Evolutionary conservation across 2,329 filamentous ascomycete species (phyloP).

Genomic region (Ilyonectria destructans): DNA sequence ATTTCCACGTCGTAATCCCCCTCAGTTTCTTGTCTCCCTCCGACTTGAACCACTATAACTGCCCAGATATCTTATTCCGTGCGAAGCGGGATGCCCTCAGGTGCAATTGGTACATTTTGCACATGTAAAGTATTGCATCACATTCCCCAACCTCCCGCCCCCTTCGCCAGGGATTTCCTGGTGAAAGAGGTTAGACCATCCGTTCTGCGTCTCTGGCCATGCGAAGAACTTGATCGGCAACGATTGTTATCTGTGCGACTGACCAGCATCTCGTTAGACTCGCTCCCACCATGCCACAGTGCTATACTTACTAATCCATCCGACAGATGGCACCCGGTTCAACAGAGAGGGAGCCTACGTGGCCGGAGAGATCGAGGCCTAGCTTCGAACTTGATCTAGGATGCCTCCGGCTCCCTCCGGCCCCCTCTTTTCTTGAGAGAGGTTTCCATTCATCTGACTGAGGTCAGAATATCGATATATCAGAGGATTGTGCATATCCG

Average conservation of each 20-base stretch:
- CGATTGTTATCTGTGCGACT: slow-evolving; percentile 32
- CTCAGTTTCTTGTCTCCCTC: too few relatives aligned
- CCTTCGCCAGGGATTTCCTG: slow-evolving; percentile 28
- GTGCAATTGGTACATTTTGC: slow-evolving; percentile 46
- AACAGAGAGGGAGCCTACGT: slow-evolving; percentile 47
- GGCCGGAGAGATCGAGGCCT: slow-evolving; percentile 36
- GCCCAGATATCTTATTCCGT: not conserved
- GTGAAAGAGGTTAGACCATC: slow-evolving; percentile 42
- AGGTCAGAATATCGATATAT: too few relatives aligned
- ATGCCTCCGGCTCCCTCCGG: too few relatives aligned
- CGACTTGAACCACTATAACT: too few relatives aligned
- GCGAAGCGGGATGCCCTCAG: not conserved
- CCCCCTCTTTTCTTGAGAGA: too few relatives aligned
- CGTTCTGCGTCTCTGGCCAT: slow-evolving; percentile 45
- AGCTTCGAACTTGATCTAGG: slow-evolving; percentile 45
- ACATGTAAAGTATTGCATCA: slow-evolving; percentile 48
- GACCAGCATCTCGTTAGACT: slow-evolving; percentile 21
- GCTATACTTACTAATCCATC: slow-evolving; percentile 40
- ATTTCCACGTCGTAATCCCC: too few relatives aligned
- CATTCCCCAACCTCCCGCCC: slow-evolving; percentile 34
- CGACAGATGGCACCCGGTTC: slow-evolving; percentile 47
- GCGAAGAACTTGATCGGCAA: slow-evolving; percentile 44
- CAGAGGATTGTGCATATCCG: too few relatives aligned
- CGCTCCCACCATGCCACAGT: not conserved
- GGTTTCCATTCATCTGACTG: too few relatives aligned